Conservation (phyloP, 2,329 filamentous ascomycete genomes). For the Eutypella sp. region DNA sequence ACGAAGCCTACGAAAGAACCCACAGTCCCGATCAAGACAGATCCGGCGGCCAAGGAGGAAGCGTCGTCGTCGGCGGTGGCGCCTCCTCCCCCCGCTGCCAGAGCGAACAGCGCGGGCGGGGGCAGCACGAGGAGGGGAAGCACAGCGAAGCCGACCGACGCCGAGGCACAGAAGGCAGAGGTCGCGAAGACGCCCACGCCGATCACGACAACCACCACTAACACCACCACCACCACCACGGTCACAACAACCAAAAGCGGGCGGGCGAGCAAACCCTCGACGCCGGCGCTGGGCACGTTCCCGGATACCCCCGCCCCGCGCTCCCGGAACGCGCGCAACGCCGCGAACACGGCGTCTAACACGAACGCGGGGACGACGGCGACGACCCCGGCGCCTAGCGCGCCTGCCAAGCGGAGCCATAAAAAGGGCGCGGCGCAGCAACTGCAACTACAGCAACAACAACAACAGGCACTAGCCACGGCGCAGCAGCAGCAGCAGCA, state of each 20-base stretch:
- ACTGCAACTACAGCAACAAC: no score
- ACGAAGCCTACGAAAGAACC: conserved; percentile 48
- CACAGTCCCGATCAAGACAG: conserved; percentile 31
- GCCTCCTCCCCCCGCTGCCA: conserved; percentile 20
- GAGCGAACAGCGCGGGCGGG: conserved; percentile 21
- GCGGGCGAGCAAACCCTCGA: conserved; percentile 62
- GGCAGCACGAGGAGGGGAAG: conserved; percentile 41
- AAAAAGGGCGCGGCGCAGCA: conserved; percentile 49
- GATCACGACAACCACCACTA: conserved; percentile 29
- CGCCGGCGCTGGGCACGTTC: conserved; percentile 55
- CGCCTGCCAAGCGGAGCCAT: conserved; percentile 48
- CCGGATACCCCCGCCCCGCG: conserved; percentile 49
- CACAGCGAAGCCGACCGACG: conserved; percentile 39
- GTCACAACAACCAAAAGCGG: conserved; percentile 58
- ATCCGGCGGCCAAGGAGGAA: conserved; percentile 30
- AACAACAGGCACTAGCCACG: conserved; percentile 12
- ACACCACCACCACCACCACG: conserved; percentile 46
- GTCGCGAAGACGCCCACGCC: conserved; percentile 29
- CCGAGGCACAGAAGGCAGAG: conserved; percentile 38
- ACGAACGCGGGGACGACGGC: conserved; percentile 15
- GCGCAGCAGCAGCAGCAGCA: conserved; percentile 32
- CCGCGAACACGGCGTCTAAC: conserved; percentile 18
- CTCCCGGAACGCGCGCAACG: conserved; percentile 48
- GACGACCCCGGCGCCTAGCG: conserved; percentile 14
- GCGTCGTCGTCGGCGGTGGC: no score